Percentiles rank a stretch among this genome's conserved stretches.
Conservation (phyloP, 371 early-diverging fungal species). For the Rhizopus sp. region DNA sequence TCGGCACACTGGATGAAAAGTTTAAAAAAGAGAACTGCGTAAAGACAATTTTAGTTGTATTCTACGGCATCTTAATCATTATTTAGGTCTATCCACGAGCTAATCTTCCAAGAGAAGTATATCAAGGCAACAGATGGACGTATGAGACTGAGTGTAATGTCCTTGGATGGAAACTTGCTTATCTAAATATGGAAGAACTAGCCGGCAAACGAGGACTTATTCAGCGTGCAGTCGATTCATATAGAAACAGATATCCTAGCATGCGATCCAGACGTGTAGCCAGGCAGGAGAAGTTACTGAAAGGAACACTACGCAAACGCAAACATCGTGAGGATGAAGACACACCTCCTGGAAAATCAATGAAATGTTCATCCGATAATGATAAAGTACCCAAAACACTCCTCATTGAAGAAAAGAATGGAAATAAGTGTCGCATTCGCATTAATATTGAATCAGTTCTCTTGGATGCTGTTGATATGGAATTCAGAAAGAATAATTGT, state of each 20-base stretch:
- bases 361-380: background rate
- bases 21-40: slow-evolving; percentile 41
- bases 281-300: slow-evolving; percentile 72
- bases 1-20: slow-evolving; percentile 26
- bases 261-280: slow-evolving; percentile 78
- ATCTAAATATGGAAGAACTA: slow-evolving; percentile 76
- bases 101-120: slow-evolving; percentile 61
- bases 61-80: background rate
- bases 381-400: slow-evolving; percentile 26
- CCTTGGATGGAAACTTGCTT: slow-evolving; percentile 46
- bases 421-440: slow-evolving; percentile 37
- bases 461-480: slow-evolving; percentile 37
- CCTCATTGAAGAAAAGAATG: slow-evolving; percentile 23
- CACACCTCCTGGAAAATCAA: slow-evolving; percentile 5
- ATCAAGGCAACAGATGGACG: slow-evolving; percentile 77
- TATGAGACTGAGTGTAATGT: slow-evolving; percentile 36
- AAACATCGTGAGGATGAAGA: slow-evolving; percentile 23
- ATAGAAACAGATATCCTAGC: slow-evolving; percentile 80
- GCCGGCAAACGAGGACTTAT: slow-evolving; percentile 87
- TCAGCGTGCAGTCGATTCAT: slow-evolving; percentile 93
- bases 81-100: slow-evolving; percentile 61
- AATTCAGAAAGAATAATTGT: slow-evolving; percentile 44
- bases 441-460: slow-evolving; percentile 51
- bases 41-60: slow-evolving; percentile 2
- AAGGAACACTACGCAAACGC: slow-evolving; percentile 43